phyloP scores from a whole-genome alignment of 1,284 basidiomycete genomes.

The Rhodotorula sp. region DNA sequence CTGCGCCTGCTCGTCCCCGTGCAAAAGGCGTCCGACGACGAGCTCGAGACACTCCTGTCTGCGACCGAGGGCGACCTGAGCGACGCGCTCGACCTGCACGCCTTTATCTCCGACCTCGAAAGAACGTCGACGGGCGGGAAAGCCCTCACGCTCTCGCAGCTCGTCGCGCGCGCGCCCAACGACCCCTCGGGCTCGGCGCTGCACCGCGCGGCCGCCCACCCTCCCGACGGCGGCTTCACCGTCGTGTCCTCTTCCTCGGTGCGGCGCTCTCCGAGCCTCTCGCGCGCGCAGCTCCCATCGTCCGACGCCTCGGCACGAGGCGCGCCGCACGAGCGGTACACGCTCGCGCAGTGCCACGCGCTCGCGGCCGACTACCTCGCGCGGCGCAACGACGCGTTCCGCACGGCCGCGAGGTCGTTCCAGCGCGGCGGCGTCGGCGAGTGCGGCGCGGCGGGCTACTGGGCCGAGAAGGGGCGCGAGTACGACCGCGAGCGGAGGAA shows the following conservation, averaged over 20 bases:
- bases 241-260: not conserved
- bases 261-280: not conserved
- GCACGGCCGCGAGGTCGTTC: constrained; percentile 45
- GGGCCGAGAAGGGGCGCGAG: constrained; percentile 50
- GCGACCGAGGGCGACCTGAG: constrained; percentile 35
- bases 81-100: constrained; percentile 37
- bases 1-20: constrained; percentile 17
- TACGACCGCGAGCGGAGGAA: constrained; percentile 48
- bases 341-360: constrained; percentile 17
- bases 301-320: not conserved
- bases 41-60: constrained; percentile 26
- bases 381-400: constrained; percentile 48
- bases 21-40: not conserved
- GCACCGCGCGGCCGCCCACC: not conserved
- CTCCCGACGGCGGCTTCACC: not conserved
- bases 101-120: constrained; percentile 26
- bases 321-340: not conserved
- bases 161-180: constrained; percentile 12
- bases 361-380: constrained; percentile 45
- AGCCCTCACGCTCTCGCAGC: constrained; percentile 20
- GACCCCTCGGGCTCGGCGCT: not conserved
- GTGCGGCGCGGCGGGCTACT: constrained; percentile 40
- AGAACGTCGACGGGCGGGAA: constrained; percentile 2
- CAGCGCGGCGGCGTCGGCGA: constrained; percentile 33
- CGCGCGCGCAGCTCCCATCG: not conserved